phyloP scores from a whole-genome alignment of 805 yeast genomes.

The Maudiozyma saulgeensis region DNA sequence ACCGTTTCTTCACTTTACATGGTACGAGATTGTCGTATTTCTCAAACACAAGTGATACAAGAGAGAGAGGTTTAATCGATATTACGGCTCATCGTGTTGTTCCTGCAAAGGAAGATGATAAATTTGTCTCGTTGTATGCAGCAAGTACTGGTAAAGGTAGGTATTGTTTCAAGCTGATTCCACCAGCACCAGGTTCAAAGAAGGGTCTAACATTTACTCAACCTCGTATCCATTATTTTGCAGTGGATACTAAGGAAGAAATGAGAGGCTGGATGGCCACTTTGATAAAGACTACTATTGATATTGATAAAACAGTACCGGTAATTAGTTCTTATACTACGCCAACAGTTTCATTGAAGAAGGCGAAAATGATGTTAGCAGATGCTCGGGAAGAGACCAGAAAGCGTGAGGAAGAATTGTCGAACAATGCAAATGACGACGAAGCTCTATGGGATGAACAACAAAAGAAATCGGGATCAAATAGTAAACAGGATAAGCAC shows the following conservation, averaged over 20 bases:
- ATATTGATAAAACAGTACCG: slow-evolving; percentile 85
- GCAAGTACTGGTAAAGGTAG: slow-evolving; percentile 93
- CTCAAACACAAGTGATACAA: slow-evolving; percentile 61
- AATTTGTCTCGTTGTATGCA: slow-evolving; percentile 76
- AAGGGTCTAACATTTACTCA: slow-evolving; percentile 95
- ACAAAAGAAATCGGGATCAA: slow-evolving; percentile 10
- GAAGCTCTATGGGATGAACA: slow-evolving; percentile 26
- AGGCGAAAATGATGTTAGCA: slow-evolving; percentile 78
- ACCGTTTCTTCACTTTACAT: slow-evolving; percentile 73
- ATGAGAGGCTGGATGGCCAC: slow-evolving; percentile 95
- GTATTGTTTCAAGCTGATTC: slow-evolving; percentile 82
- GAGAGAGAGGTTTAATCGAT: slow-evolving; percentile 89
- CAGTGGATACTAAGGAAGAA: slow-evolving; percentile 83
- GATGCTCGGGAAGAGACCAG: slow-evolving; percentile 72
- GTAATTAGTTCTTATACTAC: slow-evolving; percentile 87
- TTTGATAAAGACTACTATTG: slow-evolving; percentile 90
- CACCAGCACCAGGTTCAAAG: slow-evolving; percentile 95
- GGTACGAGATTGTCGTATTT: slow-evolving; percentile 91
- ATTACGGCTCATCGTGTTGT: slow-evolving; percentile 89
- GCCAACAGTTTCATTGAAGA: slow-evolving; percentile 83
- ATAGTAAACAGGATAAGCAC: slow-evolving; percentile 2
- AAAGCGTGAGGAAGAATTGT: slow-evolving; percentile 39
- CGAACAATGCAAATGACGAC: slow-evolving; percentile 20
- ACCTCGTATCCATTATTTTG: slow-evolving; percentile 91
- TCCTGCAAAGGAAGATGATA: slow-evolving; percentile 78